These are phyloP conservation scores for Cetraspora pellucida DNA, from an alignment of 192 early-diverging fungal species.

Conservation along the genomic window DNA sequence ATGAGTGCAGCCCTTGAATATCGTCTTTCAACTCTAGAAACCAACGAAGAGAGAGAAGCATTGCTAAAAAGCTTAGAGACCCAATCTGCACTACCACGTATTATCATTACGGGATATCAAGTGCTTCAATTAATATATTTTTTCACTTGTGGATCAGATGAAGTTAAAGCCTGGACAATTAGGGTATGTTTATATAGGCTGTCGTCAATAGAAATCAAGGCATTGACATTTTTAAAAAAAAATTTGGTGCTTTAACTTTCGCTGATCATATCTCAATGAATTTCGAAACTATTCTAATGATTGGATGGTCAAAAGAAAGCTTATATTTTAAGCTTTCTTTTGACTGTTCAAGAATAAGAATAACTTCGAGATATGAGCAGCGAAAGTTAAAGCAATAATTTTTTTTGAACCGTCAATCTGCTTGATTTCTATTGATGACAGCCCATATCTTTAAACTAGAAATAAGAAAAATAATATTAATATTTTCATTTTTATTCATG, in stretches of 20 bases:
- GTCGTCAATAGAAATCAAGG: no score
- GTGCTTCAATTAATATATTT: slow-evolving; percentile 89
- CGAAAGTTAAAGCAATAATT: no score
- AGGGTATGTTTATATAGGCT: slow-evolving; percentile 32
- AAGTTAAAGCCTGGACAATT: slow-evolving; percentile 94
- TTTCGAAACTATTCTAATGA: no score
- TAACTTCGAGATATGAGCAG: no score
- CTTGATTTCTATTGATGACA: no score
- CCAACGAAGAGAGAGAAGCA: slow-evolving; percentile 58
- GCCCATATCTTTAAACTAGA: background rate
- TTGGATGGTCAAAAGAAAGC: no score
- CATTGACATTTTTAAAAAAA: no score
- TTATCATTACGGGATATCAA: slow-evolving; percentile 89
- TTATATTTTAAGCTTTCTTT: no score
- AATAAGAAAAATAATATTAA: background rate
- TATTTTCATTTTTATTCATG: background rate
- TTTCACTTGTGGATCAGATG: slow-evolving; percentile 90
- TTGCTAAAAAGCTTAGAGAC: slow-evolving; percentile 68
- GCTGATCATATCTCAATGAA: no score
- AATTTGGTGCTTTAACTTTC: no score
- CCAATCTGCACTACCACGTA: slow-evolving; percentile 82
- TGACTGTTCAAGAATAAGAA: no score
- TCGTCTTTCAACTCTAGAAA: slow-evolving; percentile 35
- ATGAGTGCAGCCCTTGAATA: slow-evolving; percentile 83
- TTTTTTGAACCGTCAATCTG: no score